Conservation (phyloP, 306 rosid genomes). For the Acacia crassicarpa region DNA sequence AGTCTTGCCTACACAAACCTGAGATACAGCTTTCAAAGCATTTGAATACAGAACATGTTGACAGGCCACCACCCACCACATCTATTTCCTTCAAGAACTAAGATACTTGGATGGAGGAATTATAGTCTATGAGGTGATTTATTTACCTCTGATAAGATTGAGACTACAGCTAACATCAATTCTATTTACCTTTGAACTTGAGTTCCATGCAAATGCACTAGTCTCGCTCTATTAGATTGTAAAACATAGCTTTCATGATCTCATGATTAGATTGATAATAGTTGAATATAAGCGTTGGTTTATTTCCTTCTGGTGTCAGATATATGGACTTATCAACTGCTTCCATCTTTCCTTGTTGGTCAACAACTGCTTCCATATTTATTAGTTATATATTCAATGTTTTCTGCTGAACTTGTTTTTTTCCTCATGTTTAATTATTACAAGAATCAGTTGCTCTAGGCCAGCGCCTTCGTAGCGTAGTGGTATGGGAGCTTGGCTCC, state of each 20-base stretch:
- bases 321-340: neutral
- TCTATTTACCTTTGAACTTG: neutral
- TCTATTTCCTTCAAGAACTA: constrained; percentile 24
- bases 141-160: constrained; percentile 1
- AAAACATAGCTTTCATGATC: neutral
- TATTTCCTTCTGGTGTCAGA: neutral
- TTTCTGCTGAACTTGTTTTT: neutral
- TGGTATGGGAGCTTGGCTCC: no score
- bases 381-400: neutral
- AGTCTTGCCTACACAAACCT: constrained; percentile 31
- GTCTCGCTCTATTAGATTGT: neutral
- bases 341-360: neutral
- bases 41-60: constrained; percentile 28
- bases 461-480: no score
- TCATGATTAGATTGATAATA: neutral
- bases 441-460: neutral
- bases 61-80: constrained; percentile 38
- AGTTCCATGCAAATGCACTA: neutral
- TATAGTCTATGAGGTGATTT: neutral
- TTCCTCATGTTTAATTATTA: neutral
- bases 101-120: constrained; percentile 33
- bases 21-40: constrained; percentile 29
- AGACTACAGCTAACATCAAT: neutral
- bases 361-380: neutral
- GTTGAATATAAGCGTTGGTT: neutral